Evolutionary conservation across 148 eudicot species (phyloP).

Genomic region (Fagopyrum tataricum): DNA sequence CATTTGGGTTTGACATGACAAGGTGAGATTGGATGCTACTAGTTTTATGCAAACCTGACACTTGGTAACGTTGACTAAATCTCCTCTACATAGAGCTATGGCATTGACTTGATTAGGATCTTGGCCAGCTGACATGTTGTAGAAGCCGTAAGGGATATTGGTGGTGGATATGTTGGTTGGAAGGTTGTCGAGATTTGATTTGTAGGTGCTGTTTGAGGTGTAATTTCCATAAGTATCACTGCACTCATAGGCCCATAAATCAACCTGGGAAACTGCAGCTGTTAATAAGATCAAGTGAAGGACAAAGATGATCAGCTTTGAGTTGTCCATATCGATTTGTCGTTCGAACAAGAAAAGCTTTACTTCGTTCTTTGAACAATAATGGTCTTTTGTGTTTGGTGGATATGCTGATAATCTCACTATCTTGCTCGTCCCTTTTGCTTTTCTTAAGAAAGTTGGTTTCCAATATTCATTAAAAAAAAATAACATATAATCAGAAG

Average conservation of each 20-base stretch:
- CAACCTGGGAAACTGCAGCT: constrained; percentile 15
- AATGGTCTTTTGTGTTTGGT: too few relatives aligned
- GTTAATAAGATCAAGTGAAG: neutral
- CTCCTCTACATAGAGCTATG: constrained; percentile 23
- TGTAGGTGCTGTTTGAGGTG: constrained; percentile 26
- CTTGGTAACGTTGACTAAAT: neutral
- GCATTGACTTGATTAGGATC: constrained; percentile 19
- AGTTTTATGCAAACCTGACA: constrained; percentile 18
- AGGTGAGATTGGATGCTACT: neutral
- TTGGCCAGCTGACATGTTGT: constrained; percentile 27
- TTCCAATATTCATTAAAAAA: too few relatives aligned
- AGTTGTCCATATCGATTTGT: neutral
- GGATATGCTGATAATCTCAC: too few relatives aligned
- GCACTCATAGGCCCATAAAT: neutral
- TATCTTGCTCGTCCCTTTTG: too few relatives aligned
- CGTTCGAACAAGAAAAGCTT: neutral
- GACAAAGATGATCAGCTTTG: neutral
- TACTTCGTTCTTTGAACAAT: neutral
- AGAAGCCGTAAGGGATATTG: constrained; percentile 31
- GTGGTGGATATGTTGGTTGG: constrained; percentile 19
- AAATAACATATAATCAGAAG: too few relatives aligned
- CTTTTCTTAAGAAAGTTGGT: too few relatives aligned
- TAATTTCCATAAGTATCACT: neutral
- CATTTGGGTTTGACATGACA: constrained; percentile 17
- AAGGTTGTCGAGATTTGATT: constrained; percentile 17